A percentile compares a stretch with the other conserved stretches of the same genome.
phyloP scores from a whole-genome alignment of 768 basidiomycete genomes.

The Phlebiopsis gigantea region DNA sequence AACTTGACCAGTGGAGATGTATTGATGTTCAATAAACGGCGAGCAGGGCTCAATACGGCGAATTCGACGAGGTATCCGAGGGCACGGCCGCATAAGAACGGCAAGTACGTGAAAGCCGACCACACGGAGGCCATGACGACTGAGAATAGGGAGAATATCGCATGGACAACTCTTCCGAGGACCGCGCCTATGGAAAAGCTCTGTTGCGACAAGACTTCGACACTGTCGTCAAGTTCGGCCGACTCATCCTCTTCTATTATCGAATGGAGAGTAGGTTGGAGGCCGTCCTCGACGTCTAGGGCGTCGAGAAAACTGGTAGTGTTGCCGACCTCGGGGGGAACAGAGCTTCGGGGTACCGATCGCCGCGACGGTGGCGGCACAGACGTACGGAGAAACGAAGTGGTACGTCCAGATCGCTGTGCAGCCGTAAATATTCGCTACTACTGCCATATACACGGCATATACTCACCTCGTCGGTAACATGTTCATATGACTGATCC shows the following conservation, averaged over 20 bases:
- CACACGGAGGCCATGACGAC: slow-evolving; percentile 16
- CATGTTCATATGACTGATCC: slow-evolving; percentile 40
- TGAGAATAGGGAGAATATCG: slow-evolving; percentile 21
- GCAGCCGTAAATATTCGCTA: slow-evolving; percentile 1
- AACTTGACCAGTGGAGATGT: slow-evolving; percentile 27
- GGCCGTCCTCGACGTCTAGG: slow-evolving; percentile 42
- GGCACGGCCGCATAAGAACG: slow-evolving; percentile 26
- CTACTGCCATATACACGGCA: slow-evolving; percentile 8
- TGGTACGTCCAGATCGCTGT: slow-evolving; percentile 15
- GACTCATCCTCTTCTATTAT: slow-evolving; percentile 65
- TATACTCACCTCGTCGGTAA: slow-evolving; percentile 38
- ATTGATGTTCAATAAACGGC: slow-evolving; percentile 31
- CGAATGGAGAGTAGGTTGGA: slow-evolving; percentile 33
- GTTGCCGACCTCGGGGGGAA: slow-evolving; percentile 37
- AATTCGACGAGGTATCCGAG: slow-evolving; percentile 46
- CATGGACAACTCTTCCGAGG: slow-evolving; percentile 40
- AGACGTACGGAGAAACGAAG: slow-evolving; percentile 26
- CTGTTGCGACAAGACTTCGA: slow-evolving; percentile 21
- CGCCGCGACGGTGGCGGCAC: slow-evolving; percentile 29
- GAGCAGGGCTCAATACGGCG: slow-evolving; percentile 42
- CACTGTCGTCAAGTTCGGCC: slow-evolving; percentile 22
- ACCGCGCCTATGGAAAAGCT: slow-evolving; percentile 42
- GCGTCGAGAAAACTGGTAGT: slow-evolving; percentile 22
- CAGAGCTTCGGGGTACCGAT: slow-evolving; percentile 30
- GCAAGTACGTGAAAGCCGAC: slow-evolving; percentile 15